Conservation (phyloP, 768 basidiomycete genomes). For the Suillus decipiens region DNA sequence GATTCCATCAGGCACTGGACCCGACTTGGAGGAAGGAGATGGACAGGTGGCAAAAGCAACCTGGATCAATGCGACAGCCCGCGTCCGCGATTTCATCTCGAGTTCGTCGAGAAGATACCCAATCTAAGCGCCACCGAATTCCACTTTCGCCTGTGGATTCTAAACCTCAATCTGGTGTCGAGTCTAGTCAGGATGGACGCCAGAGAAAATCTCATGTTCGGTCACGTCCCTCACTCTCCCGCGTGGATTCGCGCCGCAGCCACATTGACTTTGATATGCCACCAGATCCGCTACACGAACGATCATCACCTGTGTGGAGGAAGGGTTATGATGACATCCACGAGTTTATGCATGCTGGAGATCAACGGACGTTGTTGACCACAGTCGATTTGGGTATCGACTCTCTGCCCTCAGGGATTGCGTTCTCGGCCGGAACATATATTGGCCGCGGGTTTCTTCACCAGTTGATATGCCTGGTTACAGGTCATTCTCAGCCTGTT, state of each 20-base stretch:
- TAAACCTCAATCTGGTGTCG: conserved; percentile 14
- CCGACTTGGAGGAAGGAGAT: conserved; percentile 38
- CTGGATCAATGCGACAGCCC: conserved; percentile 17
- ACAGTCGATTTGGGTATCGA: conserved; percentile 51
- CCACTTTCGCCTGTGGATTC: conserved; percentile 14
- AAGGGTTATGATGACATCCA: conserved; percentile 10
- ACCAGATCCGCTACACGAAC: background rate
- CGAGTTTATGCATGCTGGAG: conserved; percentile 2
- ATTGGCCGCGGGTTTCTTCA: conserved; percentile 61
- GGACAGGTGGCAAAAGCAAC: conserved; percentile 32
- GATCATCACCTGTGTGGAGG: conserved; percentile 5
- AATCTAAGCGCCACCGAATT: conserved; percentile 18
- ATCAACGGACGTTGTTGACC: conserved; percentile 10
- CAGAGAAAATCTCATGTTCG: background rate
- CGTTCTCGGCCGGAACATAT: conserved; percentile 54
- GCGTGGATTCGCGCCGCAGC: background rate
- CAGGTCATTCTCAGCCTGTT: conserved; percentile 25
- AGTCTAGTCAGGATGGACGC: background rate
- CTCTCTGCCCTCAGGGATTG: conserved; percentile 50
- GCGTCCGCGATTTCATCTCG: conserved; percentile 6
- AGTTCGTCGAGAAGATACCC: conserved; percentile 15
- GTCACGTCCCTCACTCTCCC: background rate
- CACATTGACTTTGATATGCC: conserved; percentile 4
- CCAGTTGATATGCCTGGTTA: conserved; percentile 50
- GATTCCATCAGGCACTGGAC: conserved; percentile 42